These are phyloP conservation scores for Termitomyces sp. DNA, from an alignment of 768 basidiomycete species.

Conservation along the genomic window DNA sequence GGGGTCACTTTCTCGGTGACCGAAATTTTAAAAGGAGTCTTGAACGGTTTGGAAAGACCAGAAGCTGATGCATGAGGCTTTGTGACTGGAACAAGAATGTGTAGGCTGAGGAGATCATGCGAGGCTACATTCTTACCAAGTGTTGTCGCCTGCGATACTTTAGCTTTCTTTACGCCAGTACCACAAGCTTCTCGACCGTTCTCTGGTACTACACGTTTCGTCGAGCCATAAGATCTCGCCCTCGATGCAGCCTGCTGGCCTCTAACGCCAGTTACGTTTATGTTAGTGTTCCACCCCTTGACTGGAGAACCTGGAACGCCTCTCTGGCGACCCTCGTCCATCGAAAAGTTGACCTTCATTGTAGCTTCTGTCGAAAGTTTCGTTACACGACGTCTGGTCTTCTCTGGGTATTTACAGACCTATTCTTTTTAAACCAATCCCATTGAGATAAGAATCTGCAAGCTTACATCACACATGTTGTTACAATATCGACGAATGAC, in stretches of 20 bases:
- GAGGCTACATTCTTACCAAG: conserved; percentile 21
- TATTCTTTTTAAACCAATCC: conserved; percentile 18
- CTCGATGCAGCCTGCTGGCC: background rate
- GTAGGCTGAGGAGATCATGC: background rate
- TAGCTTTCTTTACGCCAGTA: conserved; percentile 24
- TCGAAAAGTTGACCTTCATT: conserved; percentile 16
- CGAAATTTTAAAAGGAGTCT: conserved; percentile 29
- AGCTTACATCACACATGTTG: conserved; percentile 75
- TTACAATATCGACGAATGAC: conserved; percentile 51
- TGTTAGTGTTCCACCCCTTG: background rate
- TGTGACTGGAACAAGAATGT: conserved; percentile 29
- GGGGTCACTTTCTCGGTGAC: background rate
- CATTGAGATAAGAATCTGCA: background rate
- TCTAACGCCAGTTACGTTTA: background rate
- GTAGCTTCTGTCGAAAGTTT: conserved; percentile 40
- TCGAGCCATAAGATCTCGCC: conserved; percentile 3
- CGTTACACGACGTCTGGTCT: conserved; percentile 40
- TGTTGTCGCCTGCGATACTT: conserved; percentile 22
- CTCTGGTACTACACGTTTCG: conserved; percentile 9
- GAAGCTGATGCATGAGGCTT: conserved; percentile 37
- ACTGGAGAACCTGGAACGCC: background rate
- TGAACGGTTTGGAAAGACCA: conserved; percentile 44
- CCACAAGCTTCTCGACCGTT: background rate
- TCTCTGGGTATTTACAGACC: conserved; percentile 79
- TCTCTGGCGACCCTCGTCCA: background rate